Percentiles rank a stretch among this genome's conserved stretches.
Evolutionary conservation across 345 rosid genomes (phyloP).

Genomic region (Cardamine occulta): DNA sequence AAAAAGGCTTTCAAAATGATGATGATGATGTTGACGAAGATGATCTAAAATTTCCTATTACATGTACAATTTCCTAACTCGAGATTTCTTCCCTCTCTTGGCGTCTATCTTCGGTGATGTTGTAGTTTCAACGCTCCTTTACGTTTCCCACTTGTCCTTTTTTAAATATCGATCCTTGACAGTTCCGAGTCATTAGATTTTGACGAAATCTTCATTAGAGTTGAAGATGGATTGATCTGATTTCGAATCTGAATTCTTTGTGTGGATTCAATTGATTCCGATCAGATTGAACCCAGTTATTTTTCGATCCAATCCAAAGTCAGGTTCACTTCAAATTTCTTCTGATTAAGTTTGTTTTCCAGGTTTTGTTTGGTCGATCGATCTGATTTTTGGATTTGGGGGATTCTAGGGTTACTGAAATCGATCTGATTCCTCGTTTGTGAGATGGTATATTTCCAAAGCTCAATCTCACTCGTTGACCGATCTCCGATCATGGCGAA

Average conservation of each 20-base stretch:
- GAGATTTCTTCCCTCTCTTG: neutral
- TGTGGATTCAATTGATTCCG: slow-evolving; percentile 20
- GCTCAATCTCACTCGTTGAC: slow-evolving; percentile 78
- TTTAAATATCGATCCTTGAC: too few relatives aligned
- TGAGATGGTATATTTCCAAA: slow-evolving; percentile 84
- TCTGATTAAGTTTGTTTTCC: neutral
- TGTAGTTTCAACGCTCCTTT: slow-evolving; percentile 1
- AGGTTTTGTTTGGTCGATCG: neutral
- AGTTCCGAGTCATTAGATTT: neutral
- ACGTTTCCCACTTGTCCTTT: neutral
- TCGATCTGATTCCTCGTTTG: slow-evolving; percentile 11
- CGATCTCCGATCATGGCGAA: slow-evolving; percentile 66
- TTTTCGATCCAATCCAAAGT: slow-evolving; percentile 1
- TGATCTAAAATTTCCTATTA: slow-evolving; percentile 10
- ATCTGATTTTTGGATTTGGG: slow-evolving; percentile 10
- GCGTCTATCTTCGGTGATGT: slow-evolving; percentile 16
- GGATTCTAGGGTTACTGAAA: slow-evolving; percentile 15
- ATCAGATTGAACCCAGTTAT: slow-evolving; percentile 27
- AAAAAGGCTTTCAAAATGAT: neutral
- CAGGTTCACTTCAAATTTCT: slow-evolving; percentile 2
- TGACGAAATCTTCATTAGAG: neutral
- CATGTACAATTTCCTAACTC: neutral
- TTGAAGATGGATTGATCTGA: slow-evolving; percentile 23
- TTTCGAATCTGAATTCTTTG: neutral
- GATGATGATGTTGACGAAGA: neutral